A percentile compares a stretch with the other conserved stretches of the same genome.
These are phyloP conservation scores for Sedum album DNA, from an alignment of 164 flowering plant species.

Conservation along the genomic window DNA sequence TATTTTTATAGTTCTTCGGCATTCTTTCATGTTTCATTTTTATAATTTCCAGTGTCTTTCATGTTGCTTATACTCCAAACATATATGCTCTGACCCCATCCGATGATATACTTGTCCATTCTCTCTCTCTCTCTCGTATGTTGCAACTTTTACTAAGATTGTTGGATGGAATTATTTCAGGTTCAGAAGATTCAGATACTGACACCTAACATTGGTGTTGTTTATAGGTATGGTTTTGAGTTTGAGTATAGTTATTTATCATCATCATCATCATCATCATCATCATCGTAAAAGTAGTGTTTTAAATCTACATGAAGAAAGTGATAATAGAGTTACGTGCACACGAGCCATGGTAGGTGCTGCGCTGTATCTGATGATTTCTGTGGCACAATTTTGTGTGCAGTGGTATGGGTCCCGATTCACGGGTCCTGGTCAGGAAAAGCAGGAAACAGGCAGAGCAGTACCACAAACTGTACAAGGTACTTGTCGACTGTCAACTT, in stretches of 20 bases:
- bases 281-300: background rate
- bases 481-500: constrained; percentile 11
- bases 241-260: constrained; percentile 1
- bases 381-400: background rate
- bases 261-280: background rate
- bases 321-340: too few species aligned
- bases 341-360: background rate
- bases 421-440: constrained; percentile 83
- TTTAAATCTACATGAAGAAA: background rate
- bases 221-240: constrained; percentile 61
- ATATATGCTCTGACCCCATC: background rate
- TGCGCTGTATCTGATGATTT: background rate
- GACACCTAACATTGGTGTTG: constrained; percentile 95
- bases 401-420: constrained; percentile 99
- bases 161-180: constrained; percentile 20
- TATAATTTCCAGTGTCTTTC: background rate
- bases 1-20: background rate
- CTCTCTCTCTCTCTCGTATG: background rate
- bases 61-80: background rate
- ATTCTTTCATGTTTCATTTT: background rate
- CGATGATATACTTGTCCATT: background rate
- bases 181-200: constrained; percentile 84
- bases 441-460: constrained; percentile 97
- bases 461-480: constrained; percentile 74
- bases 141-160: background rate